Conservation (phyloP, 2,329 filamentous ascomycete species). For the Calycina herbarum region DNA sequence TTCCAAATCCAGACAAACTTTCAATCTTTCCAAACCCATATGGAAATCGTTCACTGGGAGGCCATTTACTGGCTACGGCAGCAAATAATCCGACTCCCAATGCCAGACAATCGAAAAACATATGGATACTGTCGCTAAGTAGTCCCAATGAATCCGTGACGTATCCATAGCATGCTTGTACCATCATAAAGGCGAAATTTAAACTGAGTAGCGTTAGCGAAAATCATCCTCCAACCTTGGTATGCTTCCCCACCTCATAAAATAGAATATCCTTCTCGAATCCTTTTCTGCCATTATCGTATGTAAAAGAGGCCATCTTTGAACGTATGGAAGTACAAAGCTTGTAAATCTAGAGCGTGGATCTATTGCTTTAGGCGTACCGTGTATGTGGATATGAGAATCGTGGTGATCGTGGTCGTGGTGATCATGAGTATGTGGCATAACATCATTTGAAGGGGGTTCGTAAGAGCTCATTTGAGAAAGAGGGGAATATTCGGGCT, state of each 20-base stretch:
- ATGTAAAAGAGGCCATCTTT: conserved; percentile 75
- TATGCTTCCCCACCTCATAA: conserved; percentile 69
- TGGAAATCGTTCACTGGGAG: conserved; percentile 81
- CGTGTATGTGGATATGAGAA: conserved; percentile 27
- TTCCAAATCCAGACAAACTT: conserved; percentile 92
- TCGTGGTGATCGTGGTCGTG: conserved; percentile 30
- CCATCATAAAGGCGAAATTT: conserved; percentile 91
- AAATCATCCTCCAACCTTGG: neutral
- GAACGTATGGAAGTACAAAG: conserved; percentile 67
- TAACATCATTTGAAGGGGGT: conserved; percentile 26
- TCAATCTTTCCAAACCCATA: conserved; percentile 98
- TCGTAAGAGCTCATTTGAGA: conserved; percentile 24
- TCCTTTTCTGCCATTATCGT: conserved; percentile 88
- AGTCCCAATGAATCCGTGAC: conserved; percentile 89
- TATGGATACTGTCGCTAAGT: conserved; percentile 97
- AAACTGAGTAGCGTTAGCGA: conserved; percentile 54
- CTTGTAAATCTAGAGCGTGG: conserved; percentile 69
- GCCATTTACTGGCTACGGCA: conserved; percentile 95
- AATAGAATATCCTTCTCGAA: conserved; percentile 94
- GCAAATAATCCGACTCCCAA: conserved; percentile 87
- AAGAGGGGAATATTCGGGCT: conserved; percentile 17
- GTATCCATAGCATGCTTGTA: conserved; percentile 93
- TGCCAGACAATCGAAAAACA: conserved; percentile 98
- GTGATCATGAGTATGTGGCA: conserved; percentile 27
- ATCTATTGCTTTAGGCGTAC: conserved; percentile 29